phyloP scores from a whole-genome alignment of 345 rosid species.

The Camelina laxa region DNA sequence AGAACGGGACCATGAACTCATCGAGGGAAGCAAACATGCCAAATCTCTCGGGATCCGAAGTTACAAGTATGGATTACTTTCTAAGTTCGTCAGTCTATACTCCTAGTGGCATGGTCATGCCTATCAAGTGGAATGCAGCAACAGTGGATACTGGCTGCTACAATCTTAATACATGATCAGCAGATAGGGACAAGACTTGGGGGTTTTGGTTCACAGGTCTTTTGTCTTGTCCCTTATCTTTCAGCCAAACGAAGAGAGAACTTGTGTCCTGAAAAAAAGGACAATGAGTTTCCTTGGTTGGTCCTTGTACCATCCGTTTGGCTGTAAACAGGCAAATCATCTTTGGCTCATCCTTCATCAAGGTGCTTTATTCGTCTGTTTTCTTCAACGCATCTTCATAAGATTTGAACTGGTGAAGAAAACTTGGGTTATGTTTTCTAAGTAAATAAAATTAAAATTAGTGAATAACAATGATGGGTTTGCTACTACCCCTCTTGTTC shows the following conservation, averaged over 20 bases:
- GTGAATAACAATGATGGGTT: constrained; percentile 32
- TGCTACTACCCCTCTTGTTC: constrained; percentile 20
- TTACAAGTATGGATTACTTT: constrained; percentile 65
- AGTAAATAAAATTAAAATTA: background rate
- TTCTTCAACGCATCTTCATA: background rate
- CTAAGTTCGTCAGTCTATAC: constrained; percentile 50
- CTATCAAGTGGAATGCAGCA: constrained; percentile 73
- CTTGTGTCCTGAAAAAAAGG: constrained; percentile 14
- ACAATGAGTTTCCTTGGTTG: constrained; percentile 10
- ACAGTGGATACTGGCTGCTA: constrained; percentile 53
- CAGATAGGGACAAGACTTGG: constrained; percentile 24
- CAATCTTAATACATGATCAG: constrained; percentile 60
- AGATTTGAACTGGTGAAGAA: constrained; percentile 3
- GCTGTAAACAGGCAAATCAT: constrained; percentile 90
- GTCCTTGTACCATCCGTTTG: constrained; percentile 50
- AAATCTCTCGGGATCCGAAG: constrained; percentile 62
- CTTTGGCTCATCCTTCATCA: constrained; percentile 59
- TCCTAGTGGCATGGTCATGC: constrained; percentile 58
- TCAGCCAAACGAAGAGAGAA: constrained; percentile 28
- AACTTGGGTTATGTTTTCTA: constrained; percentile 10
- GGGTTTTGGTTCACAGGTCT: background rate
- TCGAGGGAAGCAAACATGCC: constrained; percentile 44
- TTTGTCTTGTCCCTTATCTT: constrained; percentile 24
- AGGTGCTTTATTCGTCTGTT: constrained; percentile 11
- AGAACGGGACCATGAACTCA: constrained; percentile 53